Base-by-base conservation (phyloP, 495 filamentous ascomycete genomes). In the Durotheca rogersii region DNA sequence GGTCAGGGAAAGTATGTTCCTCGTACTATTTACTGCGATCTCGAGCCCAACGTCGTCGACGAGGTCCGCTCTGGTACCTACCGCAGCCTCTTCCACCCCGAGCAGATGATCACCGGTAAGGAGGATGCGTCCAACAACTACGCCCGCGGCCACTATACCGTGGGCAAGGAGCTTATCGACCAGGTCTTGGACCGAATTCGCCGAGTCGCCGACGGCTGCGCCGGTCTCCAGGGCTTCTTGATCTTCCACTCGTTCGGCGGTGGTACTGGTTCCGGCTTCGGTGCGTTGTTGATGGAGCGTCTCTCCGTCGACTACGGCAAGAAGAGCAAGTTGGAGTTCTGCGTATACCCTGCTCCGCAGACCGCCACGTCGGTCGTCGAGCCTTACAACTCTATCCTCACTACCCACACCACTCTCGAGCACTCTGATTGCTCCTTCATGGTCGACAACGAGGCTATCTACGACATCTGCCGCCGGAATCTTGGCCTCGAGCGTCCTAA, bases 91-190 rank as follows among this genome's bases (percentile, higher is more conserved):
- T 96, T 96, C 86, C 92, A 97, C 80, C 92, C 92, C 35, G 92
- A 97, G 75, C 84, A 91, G 74, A 93, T 97, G 91, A 96, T 97
- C 71, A 96, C 89, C 56, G 92, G 92, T 75, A 96, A 96, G 83
- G 92, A 97, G 81, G 92, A 97, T 82, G 92, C 92, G 47, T 96
- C 92, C 40, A 97, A 97, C 84, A 97, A 97, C 83, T 97, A 96
- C 70, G 92, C 92, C 51, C 89, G 92, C 77, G 92, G 92, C 63
- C 92, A 97, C 79, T 97, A 97, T 80, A 97, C 92, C 59, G 89
- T 97, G 63, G 92, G 92, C 64, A 97, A 96, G 82, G 92, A 97
- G 78, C 82, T 97, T 72, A 93, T 96, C 64, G 92, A 97, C 72
- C 86, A 89, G 74, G 92, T 97, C 31, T 76, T 97, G 66, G 92